Percentiles rank a stretch among this genome's conserved stretches.
Conservation (phyloP, 2,329 filamentous ascomycete genomes). For the Aspergillus sp. region DNA sequence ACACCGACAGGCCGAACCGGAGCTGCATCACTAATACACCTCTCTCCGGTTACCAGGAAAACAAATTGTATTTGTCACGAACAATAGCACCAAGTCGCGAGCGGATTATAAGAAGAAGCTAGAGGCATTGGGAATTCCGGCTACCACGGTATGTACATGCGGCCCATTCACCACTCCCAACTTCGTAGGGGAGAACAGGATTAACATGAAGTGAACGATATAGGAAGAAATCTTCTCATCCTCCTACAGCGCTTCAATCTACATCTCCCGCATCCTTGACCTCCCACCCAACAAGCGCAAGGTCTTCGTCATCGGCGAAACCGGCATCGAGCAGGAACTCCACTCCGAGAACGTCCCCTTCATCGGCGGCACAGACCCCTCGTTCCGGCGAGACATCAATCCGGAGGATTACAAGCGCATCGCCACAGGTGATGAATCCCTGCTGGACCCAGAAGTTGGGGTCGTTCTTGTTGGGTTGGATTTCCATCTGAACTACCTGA, state of each 20-base stretch:
- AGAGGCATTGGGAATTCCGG: constrained; percentile 74
- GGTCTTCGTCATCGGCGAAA: constrained; percentile 90
- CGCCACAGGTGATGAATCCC: constrained; percentile 66
- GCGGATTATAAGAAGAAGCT: constrained; percentile 92
- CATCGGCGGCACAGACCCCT: constrained; percentile 82
- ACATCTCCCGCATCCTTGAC: constrained; percentile 88
- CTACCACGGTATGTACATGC: constrained; percentile 54
- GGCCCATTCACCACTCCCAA: too few species aligned
- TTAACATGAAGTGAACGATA: constrained; percentile 2
- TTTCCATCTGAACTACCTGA: constrained; percentile 94
- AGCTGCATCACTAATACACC: neutral
- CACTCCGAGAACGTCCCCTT: constrained; percentile 74
- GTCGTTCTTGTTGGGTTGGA: constrained; percentile 88
- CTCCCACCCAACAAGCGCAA: constrained; percentile 79
- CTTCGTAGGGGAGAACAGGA: neutral
- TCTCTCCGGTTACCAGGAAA: constrained; percentile 63
- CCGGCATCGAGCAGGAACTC: constrained; percentile 87
- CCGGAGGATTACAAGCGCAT: constrained; percentile 78
- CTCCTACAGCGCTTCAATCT: constrained; percentile 91
- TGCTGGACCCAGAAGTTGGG: constrained; percentile 84
- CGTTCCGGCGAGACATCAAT: constrained; percentile 73
- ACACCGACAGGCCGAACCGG: too few species aligned
- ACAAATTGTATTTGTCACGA: constrained; percentile 91
- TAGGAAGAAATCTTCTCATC: constrained; percentile 94
- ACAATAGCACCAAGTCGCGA: constrained; percentile 97